These are phyloP conservation scores for Clavispora fructus DNA, from an alignment of 805 yeast genomes.

Conservation along the genomic window DNA sequence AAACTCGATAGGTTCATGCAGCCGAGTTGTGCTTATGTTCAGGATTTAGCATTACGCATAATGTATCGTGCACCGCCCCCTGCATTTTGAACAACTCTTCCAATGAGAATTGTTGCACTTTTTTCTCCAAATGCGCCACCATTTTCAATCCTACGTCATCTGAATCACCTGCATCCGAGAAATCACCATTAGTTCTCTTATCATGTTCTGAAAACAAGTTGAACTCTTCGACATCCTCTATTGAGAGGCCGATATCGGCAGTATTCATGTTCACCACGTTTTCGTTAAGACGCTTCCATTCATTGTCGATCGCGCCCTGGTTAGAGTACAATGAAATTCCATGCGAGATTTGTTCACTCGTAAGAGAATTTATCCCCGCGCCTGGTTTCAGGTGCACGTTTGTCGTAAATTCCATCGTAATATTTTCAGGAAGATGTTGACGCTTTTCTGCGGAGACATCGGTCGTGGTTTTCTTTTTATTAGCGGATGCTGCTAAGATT, in stretches of 20 bases:
- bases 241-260: slow-evolving; percentile 33
- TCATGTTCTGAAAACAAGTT: slow-evolving; percentile 19
- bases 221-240: slow-evolving; percentile 41
- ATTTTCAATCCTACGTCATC: neutral
- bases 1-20: neutral
- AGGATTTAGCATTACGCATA: neutral
- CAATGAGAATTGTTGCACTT: neutral
- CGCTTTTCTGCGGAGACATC: neutral
- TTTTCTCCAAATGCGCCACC: neutral
- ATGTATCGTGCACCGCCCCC: neutral
- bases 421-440: neutral
- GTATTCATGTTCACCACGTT: slow-evolving; percentile 22
- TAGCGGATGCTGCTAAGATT: slow-evolving; percentile 17
- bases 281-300: slow-evolving; percentile 44
- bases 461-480: neutral
- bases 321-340: neutral
- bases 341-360: neutral
- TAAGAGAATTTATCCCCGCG: no score
- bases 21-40: no score
- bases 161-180: neutral
- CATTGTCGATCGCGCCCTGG: slow-evolving; percentile 20
- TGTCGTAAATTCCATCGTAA: no score
- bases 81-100: neutral
- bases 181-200: neutral
- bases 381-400: no score